These are phyloP conservation scores for Teratosphaeria epicoccoides DNA, from an alignment of 2,329 filamentous ascomycete genomes.

Conservation along the genomic window DNA sequence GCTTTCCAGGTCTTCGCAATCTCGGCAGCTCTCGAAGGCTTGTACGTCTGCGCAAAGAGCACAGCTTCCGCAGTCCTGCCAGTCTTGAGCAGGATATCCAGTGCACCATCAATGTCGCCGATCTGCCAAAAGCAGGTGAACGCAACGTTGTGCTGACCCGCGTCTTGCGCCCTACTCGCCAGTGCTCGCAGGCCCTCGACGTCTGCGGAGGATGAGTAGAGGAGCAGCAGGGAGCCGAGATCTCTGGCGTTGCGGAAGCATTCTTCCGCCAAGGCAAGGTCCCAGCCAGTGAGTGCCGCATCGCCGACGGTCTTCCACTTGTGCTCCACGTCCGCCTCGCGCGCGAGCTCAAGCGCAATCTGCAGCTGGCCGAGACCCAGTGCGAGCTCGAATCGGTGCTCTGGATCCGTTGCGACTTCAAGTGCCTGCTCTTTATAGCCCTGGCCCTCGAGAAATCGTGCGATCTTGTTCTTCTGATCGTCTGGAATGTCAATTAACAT, in stretches of 20 bases:
- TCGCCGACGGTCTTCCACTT: slow-evolving; percentile 98
- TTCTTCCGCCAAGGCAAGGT: slow-evolving; percentile 77
- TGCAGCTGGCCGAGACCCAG: slow-evolving; percentile 72
- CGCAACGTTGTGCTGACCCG: slow-evolving; percentile 80
- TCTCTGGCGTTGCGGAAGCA: slow-evolving; percentile 90
- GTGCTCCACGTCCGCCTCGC: slow-evolving; percentile 77
- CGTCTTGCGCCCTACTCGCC: slow-evolving; percentile 61
- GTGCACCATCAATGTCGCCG: slow-evolving; percentile 70
- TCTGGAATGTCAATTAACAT: slow-evolving; percentile 69
- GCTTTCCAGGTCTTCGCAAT: slow-evolving; percentile 74
- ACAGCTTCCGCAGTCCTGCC: slow-evolving; percentile 75
- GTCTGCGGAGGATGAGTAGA: slow-evolving; percentile 80
- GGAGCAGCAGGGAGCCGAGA: slow-evolving; percentile 73
- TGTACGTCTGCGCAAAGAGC: slow-evolving; percentile 90
- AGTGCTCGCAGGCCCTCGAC: slow-evolving; percentile 61
- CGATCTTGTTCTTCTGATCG: slow-evolving; percentile 97
- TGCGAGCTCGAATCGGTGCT: slow-evolving; percentile 93
- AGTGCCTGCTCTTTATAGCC: slow-evolving; percentile 93
- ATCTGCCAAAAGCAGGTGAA: slow-evolving; percentile 86
- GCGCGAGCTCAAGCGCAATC: slow-evolving; percentile 74
- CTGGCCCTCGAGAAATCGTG: slow-evolving; percentile 92
- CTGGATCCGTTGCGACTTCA: slow-evolving; percentile 84
- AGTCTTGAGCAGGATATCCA: slow-evolving; percentile 68
- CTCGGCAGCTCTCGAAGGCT: slow-evolving; percentile 61
- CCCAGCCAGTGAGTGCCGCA: slow-evolving; percentile 75